Evolutionary conservation across 441 rosid species (phyloP).

Genomic region (Macaranga tanarius): DNA sequence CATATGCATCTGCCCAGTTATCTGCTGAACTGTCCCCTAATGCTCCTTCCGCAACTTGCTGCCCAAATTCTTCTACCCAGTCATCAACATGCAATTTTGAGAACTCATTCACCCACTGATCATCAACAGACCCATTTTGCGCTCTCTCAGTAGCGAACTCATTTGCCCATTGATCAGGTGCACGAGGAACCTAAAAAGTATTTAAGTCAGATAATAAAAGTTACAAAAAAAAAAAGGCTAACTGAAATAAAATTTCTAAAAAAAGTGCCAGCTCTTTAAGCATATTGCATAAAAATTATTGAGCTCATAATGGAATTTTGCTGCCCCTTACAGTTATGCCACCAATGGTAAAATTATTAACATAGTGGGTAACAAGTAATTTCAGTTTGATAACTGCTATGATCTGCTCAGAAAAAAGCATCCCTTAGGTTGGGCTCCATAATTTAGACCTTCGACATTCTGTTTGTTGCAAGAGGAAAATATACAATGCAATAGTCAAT

Average conservation of each 20-base stretch:
- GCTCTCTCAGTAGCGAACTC: conserved; percentile 69
- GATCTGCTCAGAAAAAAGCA: no score
- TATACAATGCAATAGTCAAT: neutral
- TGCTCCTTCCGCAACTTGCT: conserved; percentile 65
- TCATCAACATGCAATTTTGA: conserved; percentile 87
- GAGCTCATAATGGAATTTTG: neutral
- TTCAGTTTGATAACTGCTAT: neutral
- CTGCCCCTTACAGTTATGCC: neutral
- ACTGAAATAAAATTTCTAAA: neutral
- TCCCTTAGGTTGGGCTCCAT: no score
- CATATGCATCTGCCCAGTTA: conserved; percentile 90
- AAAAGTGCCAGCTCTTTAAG: neutral
- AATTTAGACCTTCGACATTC: neutral
- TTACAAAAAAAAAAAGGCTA: conserved; percentile 14
- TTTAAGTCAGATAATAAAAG: conserved; percentile 22
- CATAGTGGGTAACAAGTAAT: neutral
- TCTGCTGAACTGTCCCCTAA: conserved; percentile 63
- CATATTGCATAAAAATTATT: neutral
- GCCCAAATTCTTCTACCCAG: conserved; percentile 92
- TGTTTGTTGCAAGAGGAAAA: neutral
- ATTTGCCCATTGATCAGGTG: conserved; percentile 81
- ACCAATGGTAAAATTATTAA: neutral
- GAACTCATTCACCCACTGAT: conserved; percentile 95
- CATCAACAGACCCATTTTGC: conserved; percentile 55
- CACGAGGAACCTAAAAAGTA: conserved; percentile 45